phyloP scores from a whole-genome alignment of 345 rosid species.

The Cardamine chenopodiifolia region DNA sequence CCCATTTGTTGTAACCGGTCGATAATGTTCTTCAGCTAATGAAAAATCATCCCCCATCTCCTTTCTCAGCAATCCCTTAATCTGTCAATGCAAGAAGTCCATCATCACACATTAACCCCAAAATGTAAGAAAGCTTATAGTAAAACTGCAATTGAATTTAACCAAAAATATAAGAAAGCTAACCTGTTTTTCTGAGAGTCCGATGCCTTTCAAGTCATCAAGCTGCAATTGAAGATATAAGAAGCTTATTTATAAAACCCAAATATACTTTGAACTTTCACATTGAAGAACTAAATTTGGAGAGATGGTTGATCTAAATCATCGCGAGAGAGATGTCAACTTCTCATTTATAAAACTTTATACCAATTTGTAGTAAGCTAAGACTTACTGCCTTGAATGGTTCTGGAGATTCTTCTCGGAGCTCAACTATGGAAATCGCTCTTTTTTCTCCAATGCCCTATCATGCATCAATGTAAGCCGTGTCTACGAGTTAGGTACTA shows the following conservation, averaged over 20 bases:
- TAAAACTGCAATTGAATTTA: neutral
- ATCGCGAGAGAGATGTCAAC: neutral
- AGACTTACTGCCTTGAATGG: conserved; percentile 65
- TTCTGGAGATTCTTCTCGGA: conserved; percentile 63
- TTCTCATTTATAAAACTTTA: neutral
- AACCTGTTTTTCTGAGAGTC: conserved; percentile 86
- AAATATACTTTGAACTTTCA: neutral
- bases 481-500: neutral
- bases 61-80: conserved; percentile 36
- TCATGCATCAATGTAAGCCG: neutral
- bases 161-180: neutral
- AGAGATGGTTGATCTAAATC: neutral
- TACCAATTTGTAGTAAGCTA: neutral
- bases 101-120: neutral
- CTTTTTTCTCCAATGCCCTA: conserved; percentile 90
- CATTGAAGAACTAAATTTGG: neutral
- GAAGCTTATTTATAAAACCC: neutral
- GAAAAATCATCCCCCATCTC: conserved; percentile 32
- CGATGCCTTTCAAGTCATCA: conserved; percentile 63
- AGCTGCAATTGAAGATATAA: conserved; percentile 48
- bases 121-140: neutral
- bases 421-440: conserved; percentile 65
- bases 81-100: conserved; percentile 18
- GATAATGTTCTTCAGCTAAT: conserved; percentile 6
- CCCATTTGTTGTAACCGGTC: neutral